These are phyloP conservation scores for Podaxis sp. DNA, from an alignment of 768 basidiomycete species.

Conservation along the genomic window DNA sequence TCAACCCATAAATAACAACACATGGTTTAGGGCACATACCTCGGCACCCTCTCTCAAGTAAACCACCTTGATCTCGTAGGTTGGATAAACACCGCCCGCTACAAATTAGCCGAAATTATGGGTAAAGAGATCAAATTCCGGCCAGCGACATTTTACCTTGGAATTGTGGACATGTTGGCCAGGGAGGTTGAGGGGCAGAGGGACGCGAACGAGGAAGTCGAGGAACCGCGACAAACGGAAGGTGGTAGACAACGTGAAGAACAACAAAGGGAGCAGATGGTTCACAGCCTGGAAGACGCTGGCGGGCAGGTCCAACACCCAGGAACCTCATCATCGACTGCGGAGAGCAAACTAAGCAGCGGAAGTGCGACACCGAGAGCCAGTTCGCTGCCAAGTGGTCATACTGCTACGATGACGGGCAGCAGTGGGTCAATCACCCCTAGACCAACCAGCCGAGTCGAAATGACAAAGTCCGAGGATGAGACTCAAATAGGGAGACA, in stretches of 20 bases:
- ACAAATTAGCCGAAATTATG: slow-evolving; percentile 84
- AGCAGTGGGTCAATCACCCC: background rate
- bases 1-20: background rate
- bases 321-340: background rate
- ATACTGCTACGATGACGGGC: background rate
- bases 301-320: slow-evolving; percentile 14
- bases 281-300: slow-evolving; percentile 20
- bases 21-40: slow-evolving; percentile 73
- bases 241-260: background rate
- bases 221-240: background rate
- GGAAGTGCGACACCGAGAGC: background rate
- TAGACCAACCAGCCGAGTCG: background rate
- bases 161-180: slow-evolving; percentile 75
- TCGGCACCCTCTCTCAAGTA: slow-evolving; percentile 87
- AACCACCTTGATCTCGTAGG: slow-evolving; percentile 93
- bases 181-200: slow-evolving; percentile 62
- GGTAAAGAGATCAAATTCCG: slow-evolving; percentile 90
- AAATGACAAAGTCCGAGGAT: background rate
- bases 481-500: background rate
- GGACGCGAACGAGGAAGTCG: background rate
- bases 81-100: slow-evolving; percentile 87
- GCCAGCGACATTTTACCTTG: slow-evolving; percentile 87
- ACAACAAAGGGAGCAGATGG: slow-evolving; percentile 19
- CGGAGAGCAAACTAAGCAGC: background rate
- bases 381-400: background rate